Evolutionary conservation across 805 yeast species (phyloP).

Genomic region (Tetrapisispora pingtungensis): DNA sequence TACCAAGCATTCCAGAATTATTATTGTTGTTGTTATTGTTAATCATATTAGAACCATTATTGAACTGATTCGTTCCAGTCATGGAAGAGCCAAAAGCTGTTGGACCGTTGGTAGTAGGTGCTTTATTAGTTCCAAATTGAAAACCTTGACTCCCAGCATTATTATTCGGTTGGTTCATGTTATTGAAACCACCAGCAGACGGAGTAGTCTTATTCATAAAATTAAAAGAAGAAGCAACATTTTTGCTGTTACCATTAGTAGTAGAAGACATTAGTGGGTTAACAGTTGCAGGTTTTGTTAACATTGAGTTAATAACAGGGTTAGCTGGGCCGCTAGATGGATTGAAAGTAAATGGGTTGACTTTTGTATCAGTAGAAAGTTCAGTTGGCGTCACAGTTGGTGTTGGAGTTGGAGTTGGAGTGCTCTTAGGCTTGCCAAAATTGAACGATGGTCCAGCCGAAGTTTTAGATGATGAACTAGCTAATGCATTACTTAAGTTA

Average conservation of each 20-base stretch:
- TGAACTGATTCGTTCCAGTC: neutral
- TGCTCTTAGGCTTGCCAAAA: conserved; percentile 6
- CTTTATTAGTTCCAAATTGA: neutral
- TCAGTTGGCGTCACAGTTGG: conserved; percentile 1
- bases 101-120: neutral
- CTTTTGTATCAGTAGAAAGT: neutral
- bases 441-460: conserved; percentile 2
- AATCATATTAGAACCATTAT: neutral
- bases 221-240: neutral
- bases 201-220: neutral
- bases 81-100: neutral
- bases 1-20: neutral
- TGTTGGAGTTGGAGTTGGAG: neutral
- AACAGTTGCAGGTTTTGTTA: neutral
- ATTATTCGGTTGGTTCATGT: neutral
- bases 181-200: conserved; percentile 5
- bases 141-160: neutral
- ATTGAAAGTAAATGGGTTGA: conserved; percentile 1
- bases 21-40: neutral
- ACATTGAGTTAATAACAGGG: neutral
- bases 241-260: neutral
- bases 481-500: neutral
- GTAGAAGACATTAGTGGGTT: neutral
- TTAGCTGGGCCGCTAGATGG: neutral
- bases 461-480: conserved; percentile 3